These are phyloP conservation scores for Thermothielavioides terrestris DNA, from an alignment of 495 filamentous ascomycete species.

Conservation along the genomic window DNA sequence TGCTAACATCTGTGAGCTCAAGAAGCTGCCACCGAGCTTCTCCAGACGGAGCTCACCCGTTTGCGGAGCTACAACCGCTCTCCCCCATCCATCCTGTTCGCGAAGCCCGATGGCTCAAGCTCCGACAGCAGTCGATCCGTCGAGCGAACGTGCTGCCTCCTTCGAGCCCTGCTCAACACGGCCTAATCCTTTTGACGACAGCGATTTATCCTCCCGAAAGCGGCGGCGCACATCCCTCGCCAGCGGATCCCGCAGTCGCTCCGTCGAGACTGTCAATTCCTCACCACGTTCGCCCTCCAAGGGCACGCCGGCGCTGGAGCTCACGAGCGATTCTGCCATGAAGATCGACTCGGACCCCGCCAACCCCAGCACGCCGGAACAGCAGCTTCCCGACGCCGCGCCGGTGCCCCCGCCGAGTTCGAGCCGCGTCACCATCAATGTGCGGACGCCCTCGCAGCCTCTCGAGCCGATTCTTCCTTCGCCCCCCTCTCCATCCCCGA, in stretches of 20 bases:
- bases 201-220: constrained; percentile 44
- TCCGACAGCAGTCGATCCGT: constrained; percentile 39
- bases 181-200: constrained; percentile 48
- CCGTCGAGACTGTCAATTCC: constrained; percentile 31
- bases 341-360: constrained; percentile 33
- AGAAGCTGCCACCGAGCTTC: constrained; percentile 31
- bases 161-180: constrained; percentile 52
- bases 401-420: constrained; percentile 30
- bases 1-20: constrained; percentile 24
- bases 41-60: constrained; percentile 26
- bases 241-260: constrained; percentile 34
- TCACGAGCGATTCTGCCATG: constrained; percentile 29
- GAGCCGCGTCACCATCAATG: constrained; percentile 47
- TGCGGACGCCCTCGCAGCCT: constrained; percentile 34
- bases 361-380: constrained; percentile 33
- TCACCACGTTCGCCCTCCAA: constrained; percentile 16
- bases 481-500: constrained; percentile 36
- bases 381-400: constrained; percentile 16
- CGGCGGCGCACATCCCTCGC: constrained; percentile 40
- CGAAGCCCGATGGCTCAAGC: constrained; percentile 47
- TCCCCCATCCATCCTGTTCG: constrained; percentile 15
- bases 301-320: constrained; percentile 15
- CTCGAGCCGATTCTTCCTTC: constrained; percentile 37
- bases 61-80: constrained; percentile 21
- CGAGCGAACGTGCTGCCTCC: constrained; percentile 49